Conservation (phyloP, 179 eudicot genomes). For the Gypsophila paniculata region DNA sequence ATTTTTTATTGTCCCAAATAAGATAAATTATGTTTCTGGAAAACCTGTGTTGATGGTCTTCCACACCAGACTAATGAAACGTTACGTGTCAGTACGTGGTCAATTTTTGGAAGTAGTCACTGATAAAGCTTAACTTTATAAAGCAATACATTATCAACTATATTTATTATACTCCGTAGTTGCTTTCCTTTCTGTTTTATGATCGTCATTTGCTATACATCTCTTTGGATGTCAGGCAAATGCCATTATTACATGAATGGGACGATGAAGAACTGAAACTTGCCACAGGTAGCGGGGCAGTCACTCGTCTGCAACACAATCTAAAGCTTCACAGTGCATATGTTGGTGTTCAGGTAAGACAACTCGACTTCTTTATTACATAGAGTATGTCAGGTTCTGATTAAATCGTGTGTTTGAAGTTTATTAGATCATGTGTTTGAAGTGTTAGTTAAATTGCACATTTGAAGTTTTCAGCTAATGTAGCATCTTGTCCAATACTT, state of each 20-base stretch:
- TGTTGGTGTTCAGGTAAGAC: slow-evolving; percentile 65
- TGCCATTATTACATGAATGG: slow-evolving; percentile 41
- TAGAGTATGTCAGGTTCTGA: background rate
- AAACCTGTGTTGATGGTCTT: no score
- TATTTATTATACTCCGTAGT: no score
- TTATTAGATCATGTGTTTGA: background rate
- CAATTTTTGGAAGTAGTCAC: background rate
- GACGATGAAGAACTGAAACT: slow-evolving; percentile 56
- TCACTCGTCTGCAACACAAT: slow-evolving; percentile 44
- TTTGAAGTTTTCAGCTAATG: background rate
- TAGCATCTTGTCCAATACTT: no score
- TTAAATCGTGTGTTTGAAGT: background rate
- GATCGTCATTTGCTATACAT: background rate
- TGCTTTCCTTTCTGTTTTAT: background rate
- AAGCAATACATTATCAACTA: background rate
- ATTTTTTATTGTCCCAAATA: background rate
- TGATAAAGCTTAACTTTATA: background rate
- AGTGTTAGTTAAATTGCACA: background rate
- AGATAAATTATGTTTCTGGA: background rate
- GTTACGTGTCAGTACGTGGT: no score
- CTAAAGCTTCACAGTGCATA: slow-evolving; percentile 70
- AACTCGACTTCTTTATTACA: background rate
- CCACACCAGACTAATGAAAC: no score
- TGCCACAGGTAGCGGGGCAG: slow-evolving; percentile 59
- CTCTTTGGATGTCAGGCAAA: slow-evolving; percentile 28